Percentiles rank a stretch among this genome's conserved stretches.
These are phyloP conservation scores for Tylopilus sp. DNA, from an alignment of 1,284 basidiomycete genomes.

Conservation along the genomic window DNA sequence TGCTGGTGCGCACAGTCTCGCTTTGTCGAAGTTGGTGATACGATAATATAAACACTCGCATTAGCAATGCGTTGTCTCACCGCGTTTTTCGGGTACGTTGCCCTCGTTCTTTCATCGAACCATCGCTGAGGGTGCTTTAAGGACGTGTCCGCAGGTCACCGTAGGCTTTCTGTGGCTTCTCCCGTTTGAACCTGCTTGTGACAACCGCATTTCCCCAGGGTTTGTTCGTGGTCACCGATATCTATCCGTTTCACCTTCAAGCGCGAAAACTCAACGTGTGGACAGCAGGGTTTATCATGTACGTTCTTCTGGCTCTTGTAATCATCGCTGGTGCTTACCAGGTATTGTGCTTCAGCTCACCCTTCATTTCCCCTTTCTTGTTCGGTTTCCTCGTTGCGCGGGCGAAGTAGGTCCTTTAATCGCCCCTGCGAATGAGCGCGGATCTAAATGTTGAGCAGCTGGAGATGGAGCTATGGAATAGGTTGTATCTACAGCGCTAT, in stretches of 20 bases:
- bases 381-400: slow-evolving; percentile 69
- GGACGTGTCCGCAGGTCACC: slow-evolving; percentile 66
- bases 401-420: slow-evolving; percentile 35
- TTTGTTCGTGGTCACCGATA: slow-evolving; percentile 61
- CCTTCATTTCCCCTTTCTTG: slow-evolving; percentile 65
- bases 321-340: neutral
- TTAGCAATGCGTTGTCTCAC: slow-evolving; percentile 68
- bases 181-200: neutral
- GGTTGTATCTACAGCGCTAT: slow-evolving; percentile 56
- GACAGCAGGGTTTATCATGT: slow-evolving; percentile 67
- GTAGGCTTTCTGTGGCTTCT: slow-evolving; percentile 35
- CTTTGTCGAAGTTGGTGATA: neutral
- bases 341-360: slow-evolving; percentile 30
- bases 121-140: slow-evolving; percentile 25
- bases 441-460: slow-evolving; percentile 34
- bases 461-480: slow-evolving; percentile 72
- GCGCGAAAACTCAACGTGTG: slow-evolving; percentile 72
- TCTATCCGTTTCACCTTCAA: slow-evolving; percentile 74
- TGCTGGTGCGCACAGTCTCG: slow-evolving; percentile 34
- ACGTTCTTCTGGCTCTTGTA: slow-evolving; percentile 34
- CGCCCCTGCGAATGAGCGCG: neutral
- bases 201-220: slow-evolving; percentile 40
- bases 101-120: slow-evolving; percentile 2
- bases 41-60: slow-evolving; percentile 5
- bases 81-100: slow-evolving; percentile 60